Conservation (phyloP, 495 filamentous ascomycete species). For the Paragyromitra xinjiangensis region DNA sequence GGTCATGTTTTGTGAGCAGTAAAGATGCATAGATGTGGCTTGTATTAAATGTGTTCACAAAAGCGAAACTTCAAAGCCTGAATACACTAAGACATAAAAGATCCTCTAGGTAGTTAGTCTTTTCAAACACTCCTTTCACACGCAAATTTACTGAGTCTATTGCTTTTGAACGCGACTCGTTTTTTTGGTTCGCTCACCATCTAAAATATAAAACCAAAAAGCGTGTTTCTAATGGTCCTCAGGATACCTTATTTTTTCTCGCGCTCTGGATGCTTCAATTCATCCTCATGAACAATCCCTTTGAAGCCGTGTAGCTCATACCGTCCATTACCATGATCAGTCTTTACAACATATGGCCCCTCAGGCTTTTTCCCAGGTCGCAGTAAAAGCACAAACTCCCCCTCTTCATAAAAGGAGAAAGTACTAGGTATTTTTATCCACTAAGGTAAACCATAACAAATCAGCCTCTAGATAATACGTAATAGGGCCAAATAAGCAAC, state of each 20-base stretch:
- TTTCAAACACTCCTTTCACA: too few relatives aligned
- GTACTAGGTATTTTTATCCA: not conserved
- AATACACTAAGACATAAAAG: too few relatives aligned
- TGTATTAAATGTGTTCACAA: too few relatives aligned
- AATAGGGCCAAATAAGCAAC: not conserved
- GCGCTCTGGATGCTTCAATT: not conserved
- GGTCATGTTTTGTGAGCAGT: too few relatives aligned
- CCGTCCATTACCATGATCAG: not conserved
- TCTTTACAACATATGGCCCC: not conserved
- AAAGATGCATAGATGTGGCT: too few relatives aligned
- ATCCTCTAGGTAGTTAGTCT: too few relatives aligned
- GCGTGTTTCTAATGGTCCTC: not conserved
- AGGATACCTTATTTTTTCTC: not conserved
- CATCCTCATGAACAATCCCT: not conserved
- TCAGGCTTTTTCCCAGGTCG: not conserved
- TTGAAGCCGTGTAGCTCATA: not conserved
- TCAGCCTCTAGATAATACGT: not conserved
- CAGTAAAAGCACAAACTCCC: constrained; percentile 5
- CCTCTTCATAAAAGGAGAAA: not conserved
- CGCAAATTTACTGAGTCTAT: too few relatives aligned
- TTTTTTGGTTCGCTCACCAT: too few relatives aligned
- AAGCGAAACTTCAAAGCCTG: too few relatives aligned
- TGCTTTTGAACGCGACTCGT: too few relatives aligned
- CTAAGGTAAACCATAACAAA: not conserved
- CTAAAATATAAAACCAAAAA: not conserved